Evolutionary conservation across 1,284 basidiomycete genomes (phyloP), one percentile per base, ranked within the genome.

Genomic region (Pseudozyma hubeiensis): DNA sequence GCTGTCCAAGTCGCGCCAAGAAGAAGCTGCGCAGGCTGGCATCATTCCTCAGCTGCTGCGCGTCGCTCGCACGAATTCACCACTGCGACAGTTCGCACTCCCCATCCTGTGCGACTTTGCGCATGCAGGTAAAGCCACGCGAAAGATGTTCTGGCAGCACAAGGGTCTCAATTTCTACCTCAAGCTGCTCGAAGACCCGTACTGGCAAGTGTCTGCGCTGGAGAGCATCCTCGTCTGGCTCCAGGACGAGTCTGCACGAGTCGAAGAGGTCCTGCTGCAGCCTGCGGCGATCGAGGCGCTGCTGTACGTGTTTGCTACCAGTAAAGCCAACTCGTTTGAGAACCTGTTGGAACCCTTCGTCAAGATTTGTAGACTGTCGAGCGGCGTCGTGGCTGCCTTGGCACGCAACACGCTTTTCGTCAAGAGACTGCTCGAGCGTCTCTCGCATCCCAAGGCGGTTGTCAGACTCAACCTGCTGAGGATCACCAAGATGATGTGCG

Each of bases 1-100:
- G 8, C 59, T 81, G 41, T 80, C 75, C 65, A 78, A 79, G 67
- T 76, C 78, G 10, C 61, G 80, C 59, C 96, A 98, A 85, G 96
- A 98, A 85, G 96, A 98, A 85, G 94, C 96, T 5, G 94, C 95
- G 0, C 91, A 94, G 79, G 93, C 93, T 4, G 96, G 94, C 13
- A 93, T 97, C 66, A 91, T 99, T 31, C 93, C 96, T 1, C 90
- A 93, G 72, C 88, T 99, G 41, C 92, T 94, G 84, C 89, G 90
- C 4, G 91, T 97, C 49, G 93, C 95, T 63, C 89, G 91, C 79
- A 91, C 90, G 11, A 92, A 90, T 65, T 96, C 94, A 16, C 95
- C 93, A 0, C 88, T 98, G 75, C 95, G 94, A 84, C 95, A 98
- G 81, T 98, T 98, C 80, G 96, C 96, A 0, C 87, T 99, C 50